Base-by-base conservation (phyloP, 352 stramenopile species). In the Halophytophthora polymorphica region DNA sequence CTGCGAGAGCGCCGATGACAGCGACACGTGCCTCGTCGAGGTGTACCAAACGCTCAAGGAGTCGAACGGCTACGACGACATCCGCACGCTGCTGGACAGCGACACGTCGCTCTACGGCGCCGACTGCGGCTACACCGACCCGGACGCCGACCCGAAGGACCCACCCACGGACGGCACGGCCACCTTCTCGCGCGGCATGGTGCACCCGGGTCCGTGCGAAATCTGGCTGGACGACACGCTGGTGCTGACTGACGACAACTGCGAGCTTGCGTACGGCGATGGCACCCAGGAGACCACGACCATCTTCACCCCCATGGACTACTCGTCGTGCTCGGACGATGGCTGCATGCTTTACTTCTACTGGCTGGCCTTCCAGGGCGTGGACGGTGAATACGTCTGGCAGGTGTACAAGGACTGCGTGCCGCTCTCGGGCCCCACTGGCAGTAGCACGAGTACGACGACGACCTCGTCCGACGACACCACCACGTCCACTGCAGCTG, bases 331-430 rank as follows among this genome's bases (percentile, higher is more conserved):
- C 18, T 60, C 56, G n/a, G 48, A 50, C 4, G 53, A 46, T 6
- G 64, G 64, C 7, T 74, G 65, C 48, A 71, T 69, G 57, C 23
- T 71, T 3, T 61, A 61, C 12, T 74, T 74, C 55, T 74, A 71
- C 61, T 71, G 62, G 61, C 42, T 74, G 34, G 61, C 65, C 0
- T 49, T 74, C 28, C 65, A 74, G 42, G 54, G 58, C 13, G 37
- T 71, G 0, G 50, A 71, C 21, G 53, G 62, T 36, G 17, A 48
- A 42, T 56, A 59, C 6, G 52, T 66, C 23, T 73, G 64, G 60
- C 64, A 73, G 34, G 56, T 70, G 8, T 73, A 73, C 60, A 73
- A 71, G 62, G 48, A 71, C 44, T 71, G 62, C 17, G 58, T 71
- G 13, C 62, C 62, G 17, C 62, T 71, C 39, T 58, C 55, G 28